These are phyloP conservation scores for Scleromitrula shiraiana DNA, from an alignment of 2,329 filamentous ascomycete genomes.

Conservation along the genomic window DNA sequence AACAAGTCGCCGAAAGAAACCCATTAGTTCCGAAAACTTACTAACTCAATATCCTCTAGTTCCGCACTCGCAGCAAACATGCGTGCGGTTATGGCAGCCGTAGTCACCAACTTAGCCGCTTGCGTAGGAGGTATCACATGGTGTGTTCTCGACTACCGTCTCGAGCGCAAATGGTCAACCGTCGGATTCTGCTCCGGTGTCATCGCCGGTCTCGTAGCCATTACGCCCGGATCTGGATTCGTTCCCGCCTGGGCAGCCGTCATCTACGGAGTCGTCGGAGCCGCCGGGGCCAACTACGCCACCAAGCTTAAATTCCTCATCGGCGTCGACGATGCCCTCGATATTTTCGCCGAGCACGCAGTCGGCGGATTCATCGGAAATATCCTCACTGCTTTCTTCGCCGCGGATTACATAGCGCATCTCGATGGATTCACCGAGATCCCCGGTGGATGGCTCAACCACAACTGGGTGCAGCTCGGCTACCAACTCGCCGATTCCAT, in stretches of 20 bases:
- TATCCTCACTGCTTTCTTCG: conserved; percentile 73
- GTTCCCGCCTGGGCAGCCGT: conserved; percentile 81
- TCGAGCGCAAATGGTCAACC: conserved; percentile 87
- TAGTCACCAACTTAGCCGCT: conserved; percentile 79
- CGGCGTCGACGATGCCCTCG: conserved; percentile 73
- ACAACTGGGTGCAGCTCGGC: conserved; percentile 73
- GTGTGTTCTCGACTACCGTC: conserved; percentile 81
- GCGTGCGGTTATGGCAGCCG: conserved; percentile 76
- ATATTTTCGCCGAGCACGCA: conserved; percentile 80
- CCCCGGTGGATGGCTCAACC: conserved; percentile 72
- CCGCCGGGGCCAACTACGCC: conserved; percentile 75
- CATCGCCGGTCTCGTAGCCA: conserved; percentile 77
- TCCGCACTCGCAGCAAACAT: conserved; percentile 75
- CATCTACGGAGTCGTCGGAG: conserved; percentile 69
- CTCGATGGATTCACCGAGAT: conserved; percentile 65
- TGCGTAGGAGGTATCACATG: conserved; percentile 81
- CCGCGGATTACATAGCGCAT: conserved; percentile 74
- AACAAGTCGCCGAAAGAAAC: neutral
- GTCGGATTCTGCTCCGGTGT: conserved; percentile 91
- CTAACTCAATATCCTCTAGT: conserved; percentile 1
- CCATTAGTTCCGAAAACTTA: neutral
- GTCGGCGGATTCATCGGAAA: conserved; percentile 75
- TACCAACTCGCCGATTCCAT: conserved; percentile 80
- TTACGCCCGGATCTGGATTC: conserved; percentile 79
- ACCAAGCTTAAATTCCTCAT: conserved; percentile 86